Evolutionary conservation across 2,329 filamentous ascomycete species (phyloP), one percentile per base, ranked within the genome.

Genomic region (Domatiomyces catenatus): DNA sequence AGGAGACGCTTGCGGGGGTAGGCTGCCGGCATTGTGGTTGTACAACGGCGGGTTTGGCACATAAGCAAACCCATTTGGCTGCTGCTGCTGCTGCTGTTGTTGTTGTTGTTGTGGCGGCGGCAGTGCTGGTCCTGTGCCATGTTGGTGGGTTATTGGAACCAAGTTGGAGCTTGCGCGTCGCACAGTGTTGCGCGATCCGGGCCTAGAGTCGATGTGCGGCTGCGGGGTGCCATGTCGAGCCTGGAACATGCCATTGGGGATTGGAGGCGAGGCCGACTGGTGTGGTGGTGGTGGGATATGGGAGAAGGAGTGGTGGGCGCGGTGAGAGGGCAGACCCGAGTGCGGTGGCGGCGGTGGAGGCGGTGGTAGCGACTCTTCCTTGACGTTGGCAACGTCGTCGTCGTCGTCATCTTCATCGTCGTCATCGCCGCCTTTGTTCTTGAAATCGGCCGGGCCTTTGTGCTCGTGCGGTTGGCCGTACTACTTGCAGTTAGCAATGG

Each of bases 401-500:
- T 82, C 81, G 49, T 87, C 84, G 24, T 84, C 86, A 15, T 93
- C 88, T 47, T 95, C 89, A 48, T 92, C 86, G 58, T 84, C 84
- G 55, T 84, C 83, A 51, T 71, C 72, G 53, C 77, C 77, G 52
- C 74, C 74, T 67, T 83, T 83, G 57, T 87, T 87, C 63, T 83
- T 85, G 69, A 94, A 98, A 68, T 98, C 92, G 50, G 78, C 76
- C 0, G 92, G 92, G 1, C 90, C 90, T 70, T 96, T 98, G 70
- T 96, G 90, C 67, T 98, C 92, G 67, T 92, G 93, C 44, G 89
- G 83, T 52, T 81, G 83, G 61, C 88, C 88, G 73, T 94, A 94
- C 88, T 95, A 52, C 48, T 44, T 44, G 50, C 22, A 6, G 51
- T 56, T 42, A 52, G 48, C 20, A 52, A 47, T 15, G 48, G 26